Conservation (phyloP, 805 yeast species). For the Yarrowia osloensis region DNA sequence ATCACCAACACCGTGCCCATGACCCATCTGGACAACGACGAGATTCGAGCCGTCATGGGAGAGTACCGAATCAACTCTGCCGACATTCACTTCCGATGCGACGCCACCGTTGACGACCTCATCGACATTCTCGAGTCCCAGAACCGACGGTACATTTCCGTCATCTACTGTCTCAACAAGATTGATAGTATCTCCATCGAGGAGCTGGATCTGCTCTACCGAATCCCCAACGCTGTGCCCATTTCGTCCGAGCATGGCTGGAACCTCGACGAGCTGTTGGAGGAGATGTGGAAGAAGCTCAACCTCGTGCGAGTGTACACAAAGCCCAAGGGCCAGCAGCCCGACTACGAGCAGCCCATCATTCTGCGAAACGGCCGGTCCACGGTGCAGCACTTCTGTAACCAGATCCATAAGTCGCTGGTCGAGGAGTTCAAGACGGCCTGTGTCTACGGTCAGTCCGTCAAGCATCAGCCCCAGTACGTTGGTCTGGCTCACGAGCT, state of each 20-base stretch:
- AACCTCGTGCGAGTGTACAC: conserved; percentile 94
- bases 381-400: conserved; percentile 93
- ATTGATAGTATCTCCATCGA: conserved; percentile 93
- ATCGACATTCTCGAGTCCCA: conserved; percentile 92
- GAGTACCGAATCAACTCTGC: conserved; percentile 96
- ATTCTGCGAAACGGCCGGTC: conserved; percentile 81
- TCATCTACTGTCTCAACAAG: conserved; percentile 90
- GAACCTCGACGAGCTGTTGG: conserved; percentile 93
- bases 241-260: conserved; percentile 94
- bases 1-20: conserved; percentile 92
- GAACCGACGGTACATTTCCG: conserved; percentile 92
- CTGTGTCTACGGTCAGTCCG: conserved; percentile 85
- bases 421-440: conserved; percentile 94
- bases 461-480: conserved; percentile 96
- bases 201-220: conserved; percentile 84
- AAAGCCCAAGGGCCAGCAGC: conserved; percentile 90
- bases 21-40: conserved; percentile 89
- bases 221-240: conserved; percentile 97
- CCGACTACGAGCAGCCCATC: conserved; percentile 94
- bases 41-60: conserved; percentile 91
- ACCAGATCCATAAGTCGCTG: conserved; percentile 89
- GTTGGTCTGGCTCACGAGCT: conserved; percentile 84
- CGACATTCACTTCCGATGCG: conserved; percentile 94
- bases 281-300: conserved; percentile 92
- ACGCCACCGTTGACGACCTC: conserved; percentile 95